Base-by-base conservation (phyloP, 1,284 basidiomycete genomes). In the Pseudozyma tsukubaensis region DNA sequence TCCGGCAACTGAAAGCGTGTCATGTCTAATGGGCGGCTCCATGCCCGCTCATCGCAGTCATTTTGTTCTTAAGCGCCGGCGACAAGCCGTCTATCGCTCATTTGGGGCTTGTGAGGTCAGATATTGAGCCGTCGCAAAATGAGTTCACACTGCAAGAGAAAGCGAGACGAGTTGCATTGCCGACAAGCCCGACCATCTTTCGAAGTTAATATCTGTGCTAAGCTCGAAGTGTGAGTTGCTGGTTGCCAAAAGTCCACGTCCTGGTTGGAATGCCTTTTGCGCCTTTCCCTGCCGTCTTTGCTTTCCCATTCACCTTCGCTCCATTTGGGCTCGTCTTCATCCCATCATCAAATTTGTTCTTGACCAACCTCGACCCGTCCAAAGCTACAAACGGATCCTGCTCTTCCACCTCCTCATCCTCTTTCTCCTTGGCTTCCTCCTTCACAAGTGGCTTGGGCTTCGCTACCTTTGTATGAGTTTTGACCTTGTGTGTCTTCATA, bases 401-500 rank as follows among this genome's bases (percentile, higher is more conserved):
- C 14, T 64, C 50, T 29, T 44, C 39, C 52, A 47, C 50, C 43
- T 53, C 44, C 24, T 59, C 58, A 24, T 36, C 44, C 16, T 54
- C 48, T 18, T 6, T 32, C 24, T 29, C n/a, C 29, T n/a, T 32
- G 7, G 12, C 37, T 10, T 49, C 35, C 2, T 24, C 21, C 16
- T 43, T 50, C 14, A 21, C 29, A 19, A 45, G 54, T 12, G 6
- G 45, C 32, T 71, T 65, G 10, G 57, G 49, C 50, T 50, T 42
- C 1, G 47, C 18, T 8, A 59, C 39, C 50, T 65, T 68, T 32
- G 61, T 63, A 36, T 67, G 64, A 14, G 36, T 45, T 42, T 73
- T 76, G 54, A 68, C 45, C 44, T 68, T 71, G 45, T 72, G 72
- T 44, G 72, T 76, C 54, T 76, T 76, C 64, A 72, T 71, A 35